Evolutionary conservation across 352 stramenopile species (phyloP), one percentile per base, ranked within the genome.

Genomic region (Hyaloperonospora arabidopsidis): DNA sequence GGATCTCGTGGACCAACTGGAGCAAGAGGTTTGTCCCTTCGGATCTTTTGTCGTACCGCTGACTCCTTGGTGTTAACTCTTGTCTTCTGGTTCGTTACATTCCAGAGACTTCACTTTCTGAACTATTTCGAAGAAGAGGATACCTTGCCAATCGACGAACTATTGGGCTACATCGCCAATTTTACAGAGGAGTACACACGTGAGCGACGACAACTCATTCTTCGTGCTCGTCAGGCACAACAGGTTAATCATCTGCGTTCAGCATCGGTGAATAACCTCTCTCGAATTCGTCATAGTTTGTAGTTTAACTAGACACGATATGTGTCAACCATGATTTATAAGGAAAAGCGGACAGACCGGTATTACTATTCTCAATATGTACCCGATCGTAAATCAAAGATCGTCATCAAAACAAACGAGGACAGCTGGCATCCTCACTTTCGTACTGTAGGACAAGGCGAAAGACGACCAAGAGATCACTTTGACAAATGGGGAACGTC

Each of bases 111-210:
- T 38, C 52, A 70, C 11, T 89, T 89, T 62, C 60, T 89, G 23
- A 69, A 79, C 35, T 89, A 88, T 39, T 87, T 92, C 29, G 79
- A 88, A 55, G 82, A 92, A 55, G 70, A 87, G 34, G 77, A 79
- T 18, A 68, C 63, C 0, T 54, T 85, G 21, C 73, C 83, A 35
- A 55, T 92, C 18, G 82, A 92, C 49, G 79, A 79, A 29, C 40
- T 90, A 38, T 61, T 90, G 12, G 65, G 66, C 1, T 70, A 77
- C 51, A 82, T 92, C 19, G 71, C 75, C 25, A 72, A 47, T n/a
- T 92, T 89, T 52, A 67, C 61, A 0, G 54, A 67, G 10, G 81
- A 87, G 34, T 92, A 83, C 41, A 53, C 61, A 17, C 71, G 65
- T 12, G 75, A 88, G 35, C 68, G 56, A 49, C 25, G 8, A 8